Evolutionary conservation across 352 stramenopile species (phyloP).

Genomic region (Phytophthora brassicae): DNA sequence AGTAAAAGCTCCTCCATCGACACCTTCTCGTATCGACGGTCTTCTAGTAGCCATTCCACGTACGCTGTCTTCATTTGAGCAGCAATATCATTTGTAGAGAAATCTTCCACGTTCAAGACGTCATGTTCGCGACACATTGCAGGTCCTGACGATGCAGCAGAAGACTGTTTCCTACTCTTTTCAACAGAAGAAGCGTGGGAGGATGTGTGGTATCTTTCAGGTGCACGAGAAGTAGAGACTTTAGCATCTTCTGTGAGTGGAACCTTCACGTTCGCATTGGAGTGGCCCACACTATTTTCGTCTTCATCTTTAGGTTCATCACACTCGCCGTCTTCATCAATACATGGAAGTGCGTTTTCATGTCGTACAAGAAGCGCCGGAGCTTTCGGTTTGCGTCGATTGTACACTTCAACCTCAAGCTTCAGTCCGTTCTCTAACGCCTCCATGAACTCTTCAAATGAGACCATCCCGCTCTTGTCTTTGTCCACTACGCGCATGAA

Average conservation of each 20-base stretch:
- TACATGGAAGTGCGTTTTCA: slow-evolving; percentile 21
- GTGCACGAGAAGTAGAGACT: slow-evolving; percentile 13
- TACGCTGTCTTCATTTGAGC: slow-evolving; percentile 30
- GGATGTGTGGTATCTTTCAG: slow-evolving; percentile 13
- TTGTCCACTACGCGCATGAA: slow-evolving; percentile 76
- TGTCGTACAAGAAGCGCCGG: slow-evolving; percentile 15
- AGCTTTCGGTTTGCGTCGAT: slow-evolving; percentile 42
- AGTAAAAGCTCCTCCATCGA: slow-evolving; percentile 31
- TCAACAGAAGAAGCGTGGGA: slow-evolving; percentile 31
- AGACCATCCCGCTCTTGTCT: slow-evolving; percentile 69
- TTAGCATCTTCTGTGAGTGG: slow-evolving; percentile 17
- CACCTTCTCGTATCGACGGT: slow-evolving; percentile 28
- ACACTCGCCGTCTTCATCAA: slow-evolving; percentile 16
- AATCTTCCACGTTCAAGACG: slow-evolving; percentile 27
- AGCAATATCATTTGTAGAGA: slow-evolving; percentile 24
- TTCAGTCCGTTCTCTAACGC: slow-evolving; percentile 73
- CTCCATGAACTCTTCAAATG: slow-evolving; percentile 83
- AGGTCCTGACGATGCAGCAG: slow-evolving; percentile 16
- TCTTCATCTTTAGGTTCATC: slow-evolving; percentile 12
- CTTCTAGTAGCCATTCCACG: slow-evolving; percentile 31
- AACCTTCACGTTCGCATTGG: slow-evolving; percentile 1
- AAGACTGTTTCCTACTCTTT: slow-evolving; percentile 12
- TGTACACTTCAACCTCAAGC: slow-evolving; percentile 75
- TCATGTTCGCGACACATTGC: slow-evolving; percentile 28
- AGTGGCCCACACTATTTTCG: slow-evolving; percentile 2